Evolutionary conservation across 208 protist species (phyloP).

Genomic region (Crithidia expoeki): DNA sequence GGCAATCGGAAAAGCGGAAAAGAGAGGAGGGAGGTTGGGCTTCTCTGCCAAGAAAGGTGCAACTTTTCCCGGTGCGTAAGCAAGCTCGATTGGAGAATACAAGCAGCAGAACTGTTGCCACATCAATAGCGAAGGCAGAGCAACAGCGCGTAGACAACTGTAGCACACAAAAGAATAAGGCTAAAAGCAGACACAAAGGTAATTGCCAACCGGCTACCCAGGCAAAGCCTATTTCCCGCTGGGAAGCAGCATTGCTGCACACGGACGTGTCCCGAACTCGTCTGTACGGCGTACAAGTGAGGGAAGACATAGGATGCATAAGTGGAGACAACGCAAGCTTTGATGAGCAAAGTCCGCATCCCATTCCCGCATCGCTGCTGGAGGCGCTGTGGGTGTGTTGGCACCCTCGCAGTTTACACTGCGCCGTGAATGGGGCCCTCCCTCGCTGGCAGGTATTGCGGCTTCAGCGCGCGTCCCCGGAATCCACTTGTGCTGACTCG

Average conservation of each 20-base stretch:
- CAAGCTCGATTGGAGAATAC: neutral
- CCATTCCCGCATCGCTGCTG: slow-evolving; percentile 4
- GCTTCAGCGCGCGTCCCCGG: neutral
- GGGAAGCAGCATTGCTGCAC: slow-evolving; percentile 11
- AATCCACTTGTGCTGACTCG: neutral
- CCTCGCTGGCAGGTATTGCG: slow-evolving; percentile 13
- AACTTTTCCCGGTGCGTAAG: neutral
- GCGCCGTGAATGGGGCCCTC: neutral
- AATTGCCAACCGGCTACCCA: neutral
- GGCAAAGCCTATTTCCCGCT: neutral
- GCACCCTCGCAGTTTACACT: slow-evolving; percentile 14
- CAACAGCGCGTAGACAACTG: neutral
- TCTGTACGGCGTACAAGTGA: slow-evolving; percentile 10
- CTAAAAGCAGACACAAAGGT: neutral
- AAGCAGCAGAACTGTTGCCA: neutral
- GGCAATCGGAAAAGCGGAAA: neutral
- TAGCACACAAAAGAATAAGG: neutral
- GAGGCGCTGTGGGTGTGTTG: slow-evolving; percentile 23
- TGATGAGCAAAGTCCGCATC: neutral
- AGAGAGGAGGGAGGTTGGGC: slow-evolving; percentile 8
- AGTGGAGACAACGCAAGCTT: neutral
- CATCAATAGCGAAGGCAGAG: neutral
- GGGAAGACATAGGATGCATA: neutral
- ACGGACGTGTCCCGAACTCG: slow-evolving; percentile 23
- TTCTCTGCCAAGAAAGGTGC: no score